Evolutionary conservation across 208 protist genomes (phyloP), one percentile per base, ranked within the genome.

Genomic region (Acanthamoeba lenticulata): DNA sequence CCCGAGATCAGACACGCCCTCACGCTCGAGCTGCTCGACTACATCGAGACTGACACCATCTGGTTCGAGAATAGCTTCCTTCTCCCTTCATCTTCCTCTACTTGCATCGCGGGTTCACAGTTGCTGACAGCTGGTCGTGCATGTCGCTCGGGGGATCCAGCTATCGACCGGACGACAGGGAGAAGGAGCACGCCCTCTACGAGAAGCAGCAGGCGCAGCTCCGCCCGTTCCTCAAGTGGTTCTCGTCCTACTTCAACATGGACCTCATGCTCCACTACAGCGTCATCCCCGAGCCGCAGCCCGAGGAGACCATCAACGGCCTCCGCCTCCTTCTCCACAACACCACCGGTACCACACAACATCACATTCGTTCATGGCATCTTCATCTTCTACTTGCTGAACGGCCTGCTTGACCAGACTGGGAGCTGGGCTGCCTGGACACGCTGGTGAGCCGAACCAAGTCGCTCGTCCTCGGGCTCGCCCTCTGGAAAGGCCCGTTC

Each of bases 371-470:
- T 42, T 9, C 11, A 19, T 52, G 15, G 15, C 45, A 52, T 19
- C 19, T 36, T 36, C 60, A 17, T 40, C 29, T 44, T n/a, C 24
- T n/a, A 29, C 60, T 69, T 21, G 6, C 60, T 69, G 60, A 11
- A n/a, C 27, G 13, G 11, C n/a, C 6, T 4, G 7, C 11, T 52
- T 83, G 36, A 24, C 9, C 36, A 62, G 85, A 91, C 36, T 91
- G 85, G 85, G 55, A 91, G 44, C 49, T 93, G 34, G 90, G 65
- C n/a, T 93, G 90, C n/a, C 42, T 93, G 38, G 90, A 93, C 49
- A 74, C 57, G 9, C 27, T 93, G 32, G 67, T 81, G 24, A 93
- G 90, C 67, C 44, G 67, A 38, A 93, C 90, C 45, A 93, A 93
- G 90, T 93, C 90, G 3, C 32, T 93, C 0, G 67, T 93, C 38